A percentile compares a stretch with the other conserved stretches of the same genome.
phyloP scores from a whole-genome alignment of 1,139 yeast genomes.

The Kodamaea ohmeri region DNA sequence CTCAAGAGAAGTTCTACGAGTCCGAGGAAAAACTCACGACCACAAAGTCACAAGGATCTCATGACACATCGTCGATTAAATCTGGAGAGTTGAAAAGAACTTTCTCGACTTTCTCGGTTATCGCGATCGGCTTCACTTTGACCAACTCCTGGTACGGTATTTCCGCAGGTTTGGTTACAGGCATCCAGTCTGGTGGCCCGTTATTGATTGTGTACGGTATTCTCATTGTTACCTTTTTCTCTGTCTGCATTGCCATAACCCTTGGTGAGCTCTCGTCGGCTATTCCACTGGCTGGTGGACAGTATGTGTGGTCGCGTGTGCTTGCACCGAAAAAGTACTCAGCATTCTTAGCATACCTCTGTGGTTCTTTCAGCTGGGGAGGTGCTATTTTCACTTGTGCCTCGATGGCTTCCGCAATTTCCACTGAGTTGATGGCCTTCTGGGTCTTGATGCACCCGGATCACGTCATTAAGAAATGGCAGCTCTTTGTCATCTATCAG shows the following conservation, averaged over 20 bases:
- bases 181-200: conserved; percentile 68
- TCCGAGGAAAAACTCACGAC: conserved; percentile 4
- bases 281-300: conserved; percentile 66
- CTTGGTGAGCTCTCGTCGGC: conserved; percentile 55
- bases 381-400: conserved; percentile 60
- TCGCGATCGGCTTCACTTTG: conserved; percentile 67
- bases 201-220: conserved; percentile 66
- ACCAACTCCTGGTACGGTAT: conserved; percentile 74
- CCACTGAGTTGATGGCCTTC: conserved; percentile 54
- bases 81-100: conserved; percentile 33
- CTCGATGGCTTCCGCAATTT: conserved; percentile 54
- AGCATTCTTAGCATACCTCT: conserved; percentile 52
- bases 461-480: conserved; percentile 50
- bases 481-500: conserved; percentile 54
- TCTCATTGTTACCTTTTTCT: conserved; percentile 54
- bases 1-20: conserved; percentile 6
- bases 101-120: conserved; percentile 46
- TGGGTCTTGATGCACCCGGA: conserved; percentile 47
- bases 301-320: conserved; percentile 61
- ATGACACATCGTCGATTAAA: conserved; percentile 9
- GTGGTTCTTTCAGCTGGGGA: conserved; percentile 61
- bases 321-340: conserved; percentile 51
- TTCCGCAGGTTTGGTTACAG: conserved; percentile 61
- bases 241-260: conserved; percentile 51
- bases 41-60: conserved; percentile 2